phyloP scores from a whole-genome alignment of 108 stramenopile genomes.

The Nitzschia palea region DNA sequence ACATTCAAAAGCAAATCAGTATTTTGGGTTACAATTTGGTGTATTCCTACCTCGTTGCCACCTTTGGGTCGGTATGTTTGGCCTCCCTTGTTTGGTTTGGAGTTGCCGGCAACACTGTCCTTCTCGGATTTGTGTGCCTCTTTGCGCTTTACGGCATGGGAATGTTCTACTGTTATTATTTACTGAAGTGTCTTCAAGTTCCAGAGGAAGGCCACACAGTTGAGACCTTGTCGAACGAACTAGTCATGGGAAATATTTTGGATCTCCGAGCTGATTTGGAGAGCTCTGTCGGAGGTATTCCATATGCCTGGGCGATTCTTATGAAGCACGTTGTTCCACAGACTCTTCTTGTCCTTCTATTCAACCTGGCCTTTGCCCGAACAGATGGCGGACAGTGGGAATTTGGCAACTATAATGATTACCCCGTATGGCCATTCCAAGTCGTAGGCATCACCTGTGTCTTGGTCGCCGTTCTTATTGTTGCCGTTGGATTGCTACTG shows the following conservation, averaged over 20 bases:
- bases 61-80: slow-evolving; percentile 40
- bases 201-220: slow-evolving; percentile 8
- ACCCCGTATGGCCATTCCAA: slow-evolving; percentile 35
- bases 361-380: slow-evolving; percentile 25
- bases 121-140: slow-evolving; percentile 32
- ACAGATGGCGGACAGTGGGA: background rate
- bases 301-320: slow-evolving; percentile 42
- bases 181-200: background rate
- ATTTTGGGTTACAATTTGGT: slow-evolving; percentile 32
- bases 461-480: slow-evolving; percentile 28
- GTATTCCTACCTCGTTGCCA: slow-evolving; percentile 34
- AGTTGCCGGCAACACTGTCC: slow-evolving; percentile 14
- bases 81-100: slow-evolving; percentile 35
- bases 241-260: slow-evolving; percentile 22
- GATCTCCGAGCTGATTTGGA: background rate
- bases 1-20: slow-evolving; percentile 38
- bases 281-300: slow-evolving; percentile 17
- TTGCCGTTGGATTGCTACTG: slow-evolving; percentile 21
- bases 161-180: slow-evolving; percentile 19
- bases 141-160: slow-evolving; percentile 31
- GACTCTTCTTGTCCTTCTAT: slow-evolving; percentile 38
- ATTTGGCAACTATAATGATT: slow-evolving; percentile 34
- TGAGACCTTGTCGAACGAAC: slow-evolving; percentile 11
- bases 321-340: slow-evolving; percentile 51
- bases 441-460: slow-evolving; percentile 35